Evolutionary conservation across 352 stramenopile species (phyloP).

Genomic region (Aphanomyces euteiches): DNA sequence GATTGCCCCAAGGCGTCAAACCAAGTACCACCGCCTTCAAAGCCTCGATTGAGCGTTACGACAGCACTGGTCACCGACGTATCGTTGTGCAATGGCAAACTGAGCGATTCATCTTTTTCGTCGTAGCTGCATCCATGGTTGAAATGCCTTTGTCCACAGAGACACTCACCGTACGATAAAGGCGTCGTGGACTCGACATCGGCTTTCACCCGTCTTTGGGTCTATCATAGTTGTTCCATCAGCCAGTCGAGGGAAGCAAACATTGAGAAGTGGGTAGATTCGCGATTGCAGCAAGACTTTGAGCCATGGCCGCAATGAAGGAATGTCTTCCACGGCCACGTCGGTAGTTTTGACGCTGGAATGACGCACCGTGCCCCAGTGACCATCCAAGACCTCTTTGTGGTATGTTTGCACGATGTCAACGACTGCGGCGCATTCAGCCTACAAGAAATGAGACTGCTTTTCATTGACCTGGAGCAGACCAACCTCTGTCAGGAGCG

Average conservation of each 20-base stretch:
- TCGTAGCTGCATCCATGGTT: constrained; percentile 25
- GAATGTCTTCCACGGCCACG: constrained; percentile 40
- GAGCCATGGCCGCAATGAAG: constrained; percentile 34
- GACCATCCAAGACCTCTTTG: constrained; percentile 9
- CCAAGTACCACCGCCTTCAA: constrained; percentile 36
- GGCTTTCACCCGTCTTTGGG: not conserved
- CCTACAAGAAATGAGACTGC: not conserved
- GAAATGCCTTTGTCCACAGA: not conserved
- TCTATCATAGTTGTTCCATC: constrained; percentile 32
- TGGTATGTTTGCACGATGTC: constrained; percentile 30
- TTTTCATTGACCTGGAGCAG: not conserved
- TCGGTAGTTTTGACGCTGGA: constrained; percentile 38
- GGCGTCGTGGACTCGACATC: constrained; percentile 54
- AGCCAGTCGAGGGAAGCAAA: constrained; percentile 30
- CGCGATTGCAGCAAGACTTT: constrained; percentile 22
- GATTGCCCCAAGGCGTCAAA: constrained; percentile 35
- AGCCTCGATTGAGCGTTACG: constrained; percentile 36
- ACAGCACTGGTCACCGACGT: constrained; percentile 36
- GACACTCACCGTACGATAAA: constrained; percentile 58
- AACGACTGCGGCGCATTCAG: constrained; percentile 32
- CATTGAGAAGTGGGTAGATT: constrained; percentile 31
- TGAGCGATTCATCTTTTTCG: constrained; percentile 30
- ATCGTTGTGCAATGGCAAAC: constrained; percentile 53
- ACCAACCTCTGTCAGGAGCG: constrained; percentile 28
- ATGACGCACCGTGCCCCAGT: constrained; percentile 37